phyloP scores from a whole-genome alignment of 2,329 filamentous ascomycete species.

The Xylariaceae sp. region DNA sequence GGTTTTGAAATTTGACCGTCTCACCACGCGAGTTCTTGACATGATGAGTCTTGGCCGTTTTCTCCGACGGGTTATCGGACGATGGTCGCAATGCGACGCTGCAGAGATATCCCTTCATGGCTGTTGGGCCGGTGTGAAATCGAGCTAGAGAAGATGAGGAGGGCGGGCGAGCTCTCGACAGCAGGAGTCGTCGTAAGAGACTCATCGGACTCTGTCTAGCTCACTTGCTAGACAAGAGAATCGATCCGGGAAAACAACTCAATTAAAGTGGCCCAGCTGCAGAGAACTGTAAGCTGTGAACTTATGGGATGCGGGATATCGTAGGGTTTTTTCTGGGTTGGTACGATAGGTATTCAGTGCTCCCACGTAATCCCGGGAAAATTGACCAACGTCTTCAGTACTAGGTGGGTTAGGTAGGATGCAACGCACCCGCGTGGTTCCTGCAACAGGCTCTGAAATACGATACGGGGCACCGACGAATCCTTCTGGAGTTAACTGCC shows the following conservation, averaged over 20 bases:
- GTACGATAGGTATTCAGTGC: no score
- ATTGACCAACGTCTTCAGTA: not conserved
- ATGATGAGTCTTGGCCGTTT: constrained; percentile 45
- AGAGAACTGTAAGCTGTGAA: not conserved
- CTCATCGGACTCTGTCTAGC: constrained; percentile 5
- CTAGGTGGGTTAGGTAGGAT: not conserved
- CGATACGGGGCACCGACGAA: not conserved
- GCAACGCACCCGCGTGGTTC: not conserved
- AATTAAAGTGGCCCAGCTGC: not conserved
- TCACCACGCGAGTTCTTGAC: constrained; percentile 38
- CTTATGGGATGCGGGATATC: no score
- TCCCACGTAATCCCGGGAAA: no score
- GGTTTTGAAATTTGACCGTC: constrained; percentile 45
- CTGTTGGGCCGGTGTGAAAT: constrained; percentile 18
- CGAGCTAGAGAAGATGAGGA: constrained; percentile 2
- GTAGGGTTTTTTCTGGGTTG: no score
- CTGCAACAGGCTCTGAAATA: not conserved
- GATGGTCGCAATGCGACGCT: constrained; percentile 28
- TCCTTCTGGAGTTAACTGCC: no score
- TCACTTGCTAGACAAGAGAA: not conserved
- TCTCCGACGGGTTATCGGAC: constrained; percentile 37
- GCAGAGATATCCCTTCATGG: constrained; percentile 27
- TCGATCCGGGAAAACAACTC: not conserved
- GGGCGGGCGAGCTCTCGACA: constrained; percentile 5
- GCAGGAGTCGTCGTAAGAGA: constrained; percentile 7